Evolutionary conservation across 208 protist genomes (phyloP).

Genomic region (Naegleria lovaniensis): DNA sequence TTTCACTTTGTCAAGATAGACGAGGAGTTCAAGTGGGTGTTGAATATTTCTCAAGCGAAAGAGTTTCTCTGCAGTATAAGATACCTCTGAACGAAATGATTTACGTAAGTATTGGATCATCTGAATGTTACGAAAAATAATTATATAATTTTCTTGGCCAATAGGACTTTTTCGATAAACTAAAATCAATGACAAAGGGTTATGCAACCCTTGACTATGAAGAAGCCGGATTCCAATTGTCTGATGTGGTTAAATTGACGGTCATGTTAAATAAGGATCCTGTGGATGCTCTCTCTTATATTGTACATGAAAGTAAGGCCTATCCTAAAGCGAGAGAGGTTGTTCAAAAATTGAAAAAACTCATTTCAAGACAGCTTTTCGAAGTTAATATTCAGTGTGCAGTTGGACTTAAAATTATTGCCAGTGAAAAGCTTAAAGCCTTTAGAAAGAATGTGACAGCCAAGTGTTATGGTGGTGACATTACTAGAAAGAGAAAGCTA

Average conservation of each 20-base stretch:
- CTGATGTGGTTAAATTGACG: slow-evolving; percentile 80
- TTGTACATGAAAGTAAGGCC: slow-evolving; percentile 67
- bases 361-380: slow-evolving; percentile 73
- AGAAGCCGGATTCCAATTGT: slow-evolving; percentile 67
- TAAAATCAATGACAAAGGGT: slow-evolving; percentile 80
- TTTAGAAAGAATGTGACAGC: slow-evolving; percentile 86
- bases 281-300: slow-evolving; percentile 78
- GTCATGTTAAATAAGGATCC: slow-evolving; percentile 79
- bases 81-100: slow-evolving; percentile 19
- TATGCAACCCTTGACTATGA: slow-evolving; percentile 92
- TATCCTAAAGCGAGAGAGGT: slow-evolving; percentile 58
- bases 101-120: slow-evolving; percentile 1
- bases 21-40: neutral
- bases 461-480: slow-evolving; percentile 89
- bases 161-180: slow-evolving; percentile 78
- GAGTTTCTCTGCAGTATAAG: neutral
- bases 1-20: slow-evolving; percentile 47
- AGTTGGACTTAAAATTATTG: slow-evolving; percentile 75
- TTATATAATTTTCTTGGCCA: slow-evolving; percentile 62
- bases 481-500: slow-evolving; percentile 89
- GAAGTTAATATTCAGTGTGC: slow-evolving; percentile 82
- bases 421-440: slow-evolving; percentile 78
- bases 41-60: neutral
- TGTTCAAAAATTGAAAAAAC: slow-evolving; percentile 66
- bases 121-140: slow-evolving; percentile 36